phyloP scores from a whole-genome alignment of 305 asterid genomes.

The Fraxinus greggii region DNA sequence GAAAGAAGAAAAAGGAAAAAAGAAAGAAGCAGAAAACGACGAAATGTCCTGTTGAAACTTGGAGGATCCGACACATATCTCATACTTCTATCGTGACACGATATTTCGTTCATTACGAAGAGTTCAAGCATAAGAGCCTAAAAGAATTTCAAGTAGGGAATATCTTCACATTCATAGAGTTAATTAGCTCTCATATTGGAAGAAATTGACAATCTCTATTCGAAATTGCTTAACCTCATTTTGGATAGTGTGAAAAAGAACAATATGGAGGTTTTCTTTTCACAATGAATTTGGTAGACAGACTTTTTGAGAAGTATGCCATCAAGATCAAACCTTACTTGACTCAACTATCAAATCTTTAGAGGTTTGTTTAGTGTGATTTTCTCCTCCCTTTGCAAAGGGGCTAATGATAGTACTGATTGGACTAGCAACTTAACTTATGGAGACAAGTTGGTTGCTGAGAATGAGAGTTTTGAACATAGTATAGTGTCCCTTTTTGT shows the following conservation, averaged over 20 bases:
- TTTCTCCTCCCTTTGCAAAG: background rate
- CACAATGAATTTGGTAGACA: background rate
- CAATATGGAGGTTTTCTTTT: background rate
- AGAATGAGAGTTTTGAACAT: background rate
- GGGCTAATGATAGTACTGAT: background rate
- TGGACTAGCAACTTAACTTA: background rate
- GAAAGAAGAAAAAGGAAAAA: no score
- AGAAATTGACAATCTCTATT: background rate
- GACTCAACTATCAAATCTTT: no score
- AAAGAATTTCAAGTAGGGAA: background rate
- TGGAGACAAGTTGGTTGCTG: background rate
- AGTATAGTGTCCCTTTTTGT: background rate
- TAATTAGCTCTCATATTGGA: background rate
- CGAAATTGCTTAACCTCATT: background rate
- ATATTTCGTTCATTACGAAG: no score
- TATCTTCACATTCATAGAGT: background rate
- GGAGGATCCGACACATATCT: no score
- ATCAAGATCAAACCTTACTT: background rate
- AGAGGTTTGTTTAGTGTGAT: background rate
- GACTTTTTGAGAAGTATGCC: background rate
- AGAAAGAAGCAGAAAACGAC: no score
- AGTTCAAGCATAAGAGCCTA: background rate
- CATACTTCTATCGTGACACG: no score
- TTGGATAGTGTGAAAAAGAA: background rate
- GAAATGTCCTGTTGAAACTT: no score